Conservation (phyloP, 306 rosid genomes). For the Phaseolus lunatus region DNA sequence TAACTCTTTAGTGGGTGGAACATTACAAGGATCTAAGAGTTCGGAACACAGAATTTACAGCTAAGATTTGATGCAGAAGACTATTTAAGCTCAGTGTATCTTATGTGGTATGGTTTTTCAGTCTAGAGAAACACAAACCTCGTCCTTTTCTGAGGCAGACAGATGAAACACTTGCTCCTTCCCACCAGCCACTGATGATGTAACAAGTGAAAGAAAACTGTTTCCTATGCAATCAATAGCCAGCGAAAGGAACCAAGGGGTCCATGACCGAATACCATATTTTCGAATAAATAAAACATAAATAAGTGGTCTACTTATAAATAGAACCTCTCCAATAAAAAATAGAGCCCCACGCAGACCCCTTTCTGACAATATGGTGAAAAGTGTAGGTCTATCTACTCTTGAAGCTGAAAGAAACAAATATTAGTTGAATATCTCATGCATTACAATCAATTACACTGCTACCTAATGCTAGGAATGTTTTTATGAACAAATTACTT, state of each 20-base stretch:
- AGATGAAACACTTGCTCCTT: conserved; percentile 56
- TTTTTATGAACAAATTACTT: conserved; percentile 49
- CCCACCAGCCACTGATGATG: conserved; percentile 49
- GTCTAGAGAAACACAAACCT: conserved; percentile 66
- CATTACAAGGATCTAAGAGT: conserved; percentile 17
- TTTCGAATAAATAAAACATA: conserved; percentile 83
- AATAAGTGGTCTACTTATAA: conserved; percentile 80
- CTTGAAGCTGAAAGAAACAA: conserved; percentile 54
- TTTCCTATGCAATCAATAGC: conserved; percentile 66
- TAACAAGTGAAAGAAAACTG: conserved; percentile 67
- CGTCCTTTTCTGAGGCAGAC: conserved; percentile 77
- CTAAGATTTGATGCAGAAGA: conserved; percentile 14
- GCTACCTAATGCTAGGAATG: conserved; percentile 15
- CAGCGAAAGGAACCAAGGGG: conserved; percentile 89
- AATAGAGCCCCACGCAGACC: conserved; percentile 77
- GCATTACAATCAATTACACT: conserved; percentile 4
- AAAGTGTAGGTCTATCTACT: conserved; percentile 66
- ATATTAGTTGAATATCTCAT: conserved; percentile 44
- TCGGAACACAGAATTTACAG: background rate
- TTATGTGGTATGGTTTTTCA: conserved; percentile 25
- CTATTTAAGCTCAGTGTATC: background rate
- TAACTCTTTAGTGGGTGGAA: conserved; percentile 21
- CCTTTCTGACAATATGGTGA: conserved; percentile 64
- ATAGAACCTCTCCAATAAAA: conserved; percentile 75
- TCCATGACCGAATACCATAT: conserved; percentile 82